A percentile compares a stretch with the other conserved stretches of the same genome.
Conservation (phyloP, 331 rosid species). For the Prunus yedoensis region DNA sequence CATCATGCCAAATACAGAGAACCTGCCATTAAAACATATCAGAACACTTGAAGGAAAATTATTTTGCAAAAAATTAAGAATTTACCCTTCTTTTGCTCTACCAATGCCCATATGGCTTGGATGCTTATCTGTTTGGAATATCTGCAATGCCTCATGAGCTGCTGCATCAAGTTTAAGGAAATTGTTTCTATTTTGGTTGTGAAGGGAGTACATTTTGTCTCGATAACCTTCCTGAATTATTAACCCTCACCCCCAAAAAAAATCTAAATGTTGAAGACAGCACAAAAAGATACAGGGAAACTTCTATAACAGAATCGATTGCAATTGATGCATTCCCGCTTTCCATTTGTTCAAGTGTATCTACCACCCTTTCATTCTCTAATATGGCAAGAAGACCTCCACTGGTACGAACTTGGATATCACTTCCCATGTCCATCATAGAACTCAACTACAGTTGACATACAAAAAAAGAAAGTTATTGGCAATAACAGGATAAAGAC, state of each 20-base stretch:
- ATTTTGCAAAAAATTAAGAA: conserved; percentile 24
- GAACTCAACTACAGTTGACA: conserved; percentile 67
- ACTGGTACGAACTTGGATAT: conserved; percentile 89
- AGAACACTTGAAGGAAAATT: conserved; percentile 21
- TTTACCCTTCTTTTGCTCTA: conserved; percentile 94
- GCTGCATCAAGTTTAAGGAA: conserved; percentile 91
- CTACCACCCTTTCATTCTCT: conserved; percentile 89
- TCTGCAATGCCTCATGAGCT: conserved; percentile 94
- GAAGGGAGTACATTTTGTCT: conserved; percentile 41
- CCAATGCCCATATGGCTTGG: conserved; percentile 99
- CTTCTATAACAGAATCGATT: conserved; percentile 73
- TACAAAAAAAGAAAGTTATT: conserved; percentile 15
- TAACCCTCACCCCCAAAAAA: neutral
- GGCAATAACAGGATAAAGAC: neutral
- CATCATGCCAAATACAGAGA: conserved; percentile 95
- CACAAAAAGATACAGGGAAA: conserved; percentile 73
- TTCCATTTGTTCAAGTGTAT: conserved; percentile 80
- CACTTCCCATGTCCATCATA: conserved; percentile 96
- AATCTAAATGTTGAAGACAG: conserved; percentile 20
- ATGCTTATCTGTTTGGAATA: conserved; percentile 94
- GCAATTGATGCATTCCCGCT: conserved; percentile 71
- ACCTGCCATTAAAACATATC: conserved; percentile 52
- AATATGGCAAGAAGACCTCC: conserved; percentile 97
- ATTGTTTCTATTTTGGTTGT: conserved; percentile 60
- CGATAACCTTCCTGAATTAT: conserved; percentile 12